Evolutionary conservation across 2,329 filamentous ascomycete genomes (phyloP), one percentile per base, ranked within the genome.

Genomic region (Penicillium rolfsii): DNA sequence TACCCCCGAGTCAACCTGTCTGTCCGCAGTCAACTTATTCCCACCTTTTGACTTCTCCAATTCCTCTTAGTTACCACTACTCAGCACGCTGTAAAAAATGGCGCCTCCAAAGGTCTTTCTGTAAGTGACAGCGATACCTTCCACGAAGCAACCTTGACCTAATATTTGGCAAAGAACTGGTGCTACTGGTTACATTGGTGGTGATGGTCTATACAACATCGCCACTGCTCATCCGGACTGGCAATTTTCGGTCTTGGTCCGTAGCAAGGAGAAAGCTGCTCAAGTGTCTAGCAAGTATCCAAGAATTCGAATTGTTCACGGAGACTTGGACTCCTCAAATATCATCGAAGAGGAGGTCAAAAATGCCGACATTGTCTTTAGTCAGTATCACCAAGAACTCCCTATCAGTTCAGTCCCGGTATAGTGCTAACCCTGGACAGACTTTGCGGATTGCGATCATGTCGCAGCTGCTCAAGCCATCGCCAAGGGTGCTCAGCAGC

Each of bases 171-270:
- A 46, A 54, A 84, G 82, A 14, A 84, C 81, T 36, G 82, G 82
- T 22, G 77, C 71, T 4, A 83, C 82, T 16, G 83, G 83, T 35
- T 85, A 84, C 67, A 84, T 85, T 52, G 83, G 83, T 5, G 83
- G 83, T 35, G 82, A 83, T 54, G 76, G 79, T 41, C 75, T 85
- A n/a, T 79, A 80, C 61, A 73, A 74, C 5, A 67, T 85, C 38
- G 70, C 72, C 43, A 73, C 79, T 48, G 70, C 76, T 5, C 82
- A 84, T 64, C 79, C 80, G 4, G 79, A 82, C 49, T 83, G 79
- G 76, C 72, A 81, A 43, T 65, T 80, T 54, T 76, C 78, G 0
- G 77, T 74, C 41, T 70, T 82, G 5, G 77, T 82, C 26, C 78
- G 81, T 19, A 80, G 71, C 64, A 74, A 76, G 59, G 75, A 79